A percentile compares a stretch with the other conserved stretches of the same genome.
phyloP scores from a whole-genome alignment of 768 basidiomycete species.

The Boletus insuetus region DNA sequence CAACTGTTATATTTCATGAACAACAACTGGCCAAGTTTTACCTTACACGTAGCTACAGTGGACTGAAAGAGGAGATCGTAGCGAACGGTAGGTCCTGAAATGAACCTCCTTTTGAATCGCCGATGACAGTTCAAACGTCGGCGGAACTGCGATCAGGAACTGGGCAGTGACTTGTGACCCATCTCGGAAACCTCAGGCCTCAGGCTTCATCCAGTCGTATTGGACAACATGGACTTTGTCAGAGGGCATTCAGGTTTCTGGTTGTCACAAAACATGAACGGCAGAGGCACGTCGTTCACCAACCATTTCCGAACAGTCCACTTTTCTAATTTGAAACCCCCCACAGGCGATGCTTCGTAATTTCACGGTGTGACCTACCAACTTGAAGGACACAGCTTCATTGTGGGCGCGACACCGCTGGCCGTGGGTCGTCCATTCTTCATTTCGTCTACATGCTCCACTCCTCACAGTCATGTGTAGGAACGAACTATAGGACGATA shows the following conservation, averaged over 20 bases:
- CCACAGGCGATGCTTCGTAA: background rate
- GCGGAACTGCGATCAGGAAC: background rate
- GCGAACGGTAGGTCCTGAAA: background rate
- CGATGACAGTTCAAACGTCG: background rate
- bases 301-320: background rate
- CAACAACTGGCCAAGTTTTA: background rate
- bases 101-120: background rate
- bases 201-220: no score
- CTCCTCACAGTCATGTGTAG: background rate
- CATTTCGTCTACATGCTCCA: background rate
- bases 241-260: background rate
- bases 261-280: background rate
- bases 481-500: background rate
- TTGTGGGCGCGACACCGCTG: constrained; percentile 2
- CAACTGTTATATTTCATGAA: background rate
- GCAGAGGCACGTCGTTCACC: background rate
- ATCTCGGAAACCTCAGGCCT: no score
- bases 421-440: background rate
- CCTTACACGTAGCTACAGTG: background rate
- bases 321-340: background rate
- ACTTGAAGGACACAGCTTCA: constrained; percentile 1
- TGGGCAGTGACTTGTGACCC: background rate
- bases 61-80: background rate
- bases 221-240: background rate
- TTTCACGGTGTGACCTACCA: background rate